These are phyloP conservation scores for Phytophthora macrochlamydospora DNA, from an alignment of 352 stramenopile genomes.

Conservation along the genomic window DNA sequence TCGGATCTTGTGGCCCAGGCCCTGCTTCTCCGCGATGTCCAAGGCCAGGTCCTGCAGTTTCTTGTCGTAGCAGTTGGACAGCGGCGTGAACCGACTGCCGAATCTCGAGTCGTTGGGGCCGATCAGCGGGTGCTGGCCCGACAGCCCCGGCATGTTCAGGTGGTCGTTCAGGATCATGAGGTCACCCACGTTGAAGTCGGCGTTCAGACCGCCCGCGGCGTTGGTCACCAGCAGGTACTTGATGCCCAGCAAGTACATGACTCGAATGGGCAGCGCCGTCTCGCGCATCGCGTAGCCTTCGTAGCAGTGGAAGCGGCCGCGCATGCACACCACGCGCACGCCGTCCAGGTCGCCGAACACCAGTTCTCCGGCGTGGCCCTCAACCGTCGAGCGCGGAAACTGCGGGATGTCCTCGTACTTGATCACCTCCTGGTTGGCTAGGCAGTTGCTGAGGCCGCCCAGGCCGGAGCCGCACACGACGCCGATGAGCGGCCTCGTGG, in stretches of 20 bases:
- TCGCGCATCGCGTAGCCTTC: slow-evolving; percentile 96
- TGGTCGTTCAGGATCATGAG: slow-evolving; percentile 97
- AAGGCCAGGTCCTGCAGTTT: slow-evolving; percentile 85
- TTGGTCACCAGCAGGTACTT: slow-evolving; percentile 97
- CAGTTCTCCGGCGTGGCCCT: slow-evolving; percentile 94
- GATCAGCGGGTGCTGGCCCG: slow-evolving; percentile 93
- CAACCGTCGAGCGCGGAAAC: slow-evolving; percentile 94
- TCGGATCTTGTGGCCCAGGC: slow-evolving; percentile 84
- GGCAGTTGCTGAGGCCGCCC: slow-evolving; percentile 88
- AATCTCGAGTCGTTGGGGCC: slow-evolving; percentile 96
- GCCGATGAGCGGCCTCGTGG: slow-evolving; percentile 62
- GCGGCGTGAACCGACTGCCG: slow-evolving; percentile 94
- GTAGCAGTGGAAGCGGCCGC: slow-evolving; percentile 97
- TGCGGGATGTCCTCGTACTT: slow-evolving; percentile 94
- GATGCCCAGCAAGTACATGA: slow-evolving; percentile 96
- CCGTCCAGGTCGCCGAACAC: slow-evolving; percentile 93
- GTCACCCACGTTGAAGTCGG: slow-evolving; percentile 95
- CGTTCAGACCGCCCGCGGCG: slow-evolving; percentile 95
- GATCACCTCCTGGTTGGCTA: slow-evolving; percentile 90
- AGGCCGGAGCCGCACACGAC: slow-evolving; percentile 97
- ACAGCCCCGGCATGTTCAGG: slow-evolving; percentile 93
- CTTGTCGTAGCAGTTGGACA: slow-evolving; percentile 94
- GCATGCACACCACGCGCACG: slow-evolving; percentile 92
- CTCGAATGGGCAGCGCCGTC: slow-evolving; percentile 93
- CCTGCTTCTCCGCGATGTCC: slow-evolving; percentile 79